Conservation (phyloP, 2,329 filamentous ascomycete genomes). For the Phaeosphaeria sp. region DNA sequence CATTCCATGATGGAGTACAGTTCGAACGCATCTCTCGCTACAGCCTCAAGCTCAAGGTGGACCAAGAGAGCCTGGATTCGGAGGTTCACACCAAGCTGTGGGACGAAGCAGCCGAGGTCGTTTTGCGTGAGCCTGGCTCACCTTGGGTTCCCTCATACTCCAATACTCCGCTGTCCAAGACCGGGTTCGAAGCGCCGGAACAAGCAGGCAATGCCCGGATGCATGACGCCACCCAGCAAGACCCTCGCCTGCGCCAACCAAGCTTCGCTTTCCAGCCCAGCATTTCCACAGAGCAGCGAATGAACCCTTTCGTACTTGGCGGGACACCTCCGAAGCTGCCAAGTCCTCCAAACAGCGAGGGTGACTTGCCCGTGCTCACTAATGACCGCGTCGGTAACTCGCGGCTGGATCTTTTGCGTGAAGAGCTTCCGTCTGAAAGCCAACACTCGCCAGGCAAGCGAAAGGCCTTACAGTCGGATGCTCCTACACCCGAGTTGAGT, state of each 20-base stretch:
- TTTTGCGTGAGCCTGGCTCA: background rate
- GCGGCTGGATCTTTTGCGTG: background rate
- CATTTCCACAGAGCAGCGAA: too few species aligned
- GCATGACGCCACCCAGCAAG: background rate
- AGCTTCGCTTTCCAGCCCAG: background rate
- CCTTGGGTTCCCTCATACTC: conserved; percentile 6
- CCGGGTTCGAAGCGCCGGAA: background rate
- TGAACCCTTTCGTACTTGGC: too few species aligned
- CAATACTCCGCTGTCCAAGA: conserved; percentile 3
- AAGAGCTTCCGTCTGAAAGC: background rate
- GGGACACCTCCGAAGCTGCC: too few species aligned
- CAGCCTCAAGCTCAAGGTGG: conserved; percentile 25
- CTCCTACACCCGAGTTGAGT: background rate
- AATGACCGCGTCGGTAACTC: background rate
- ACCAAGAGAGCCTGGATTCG: background rate
- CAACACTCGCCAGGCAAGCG: conserved; percentile 5
- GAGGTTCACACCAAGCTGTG: background rate
- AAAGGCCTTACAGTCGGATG: background rate
- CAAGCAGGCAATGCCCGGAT: background rate
- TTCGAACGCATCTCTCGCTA: conserved; percentile 42
- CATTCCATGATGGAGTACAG: conserved; percentile 34
- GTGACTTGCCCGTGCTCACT: too few species aligned
- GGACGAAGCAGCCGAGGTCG: background rate
- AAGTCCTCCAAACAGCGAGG: too few species aligned
- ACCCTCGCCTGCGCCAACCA: background rate